A percentile compares a stretch with the other conserved stretches of the same genome.
These are phyloP conservation scores for Paramecium caudatum DNA, from an alignment of 73 alveolate genomes.

Conservation along the genomic window DNA sequence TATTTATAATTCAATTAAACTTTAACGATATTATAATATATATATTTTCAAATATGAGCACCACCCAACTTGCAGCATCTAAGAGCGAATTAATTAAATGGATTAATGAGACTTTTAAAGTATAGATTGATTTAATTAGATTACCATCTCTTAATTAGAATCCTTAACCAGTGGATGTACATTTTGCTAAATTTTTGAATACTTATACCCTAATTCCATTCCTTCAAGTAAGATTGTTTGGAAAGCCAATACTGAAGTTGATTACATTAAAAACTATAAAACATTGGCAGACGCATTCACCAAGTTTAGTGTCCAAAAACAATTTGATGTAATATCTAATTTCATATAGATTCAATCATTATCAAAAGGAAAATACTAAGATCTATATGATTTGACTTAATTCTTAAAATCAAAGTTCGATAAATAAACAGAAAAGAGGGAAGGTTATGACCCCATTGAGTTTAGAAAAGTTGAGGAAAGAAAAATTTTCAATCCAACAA, in stretches of 20 bases:
- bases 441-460: neutral
- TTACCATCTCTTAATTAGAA: neutral
- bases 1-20: too few species aligned
- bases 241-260: neutral
- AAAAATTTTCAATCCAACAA: neutral
- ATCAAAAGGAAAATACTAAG: slow-evolving; percentile 6
- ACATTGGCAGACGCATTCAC: neutral
- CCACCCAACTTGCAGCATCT: too few species aligned
- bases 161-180: neutral
- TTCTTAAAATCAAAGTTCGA: neutral
- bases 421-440: slow-evolving; percentile 35
- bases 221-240: neutral
- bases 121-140: neutral
- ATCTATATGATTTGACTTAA: neutral
- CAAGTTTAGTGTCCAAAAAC: neutral
- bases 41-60: too few species aligned
- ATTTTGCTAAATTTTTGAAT: slow-evolving; percentile 37
- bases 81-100: slow-evolving; percentile 12
- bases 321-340: slow-evolving; percentile 7
- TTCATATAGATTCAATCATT: slow-evolving; percentile 31
- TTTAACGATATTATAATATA: too few species aligned
- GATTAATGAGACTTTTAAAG: slow-evolving; percentile 40
- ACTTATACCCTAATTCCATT: slow-evolving; percentile 30
- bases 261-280: slow-evolving; percentile 28
- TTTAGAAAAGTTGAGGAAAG: slow-evolving; percentile 21